Evolutionary conservation across 495 filamentous ascomycete species (phyloP).

Genomic region (Aspergillus bertholletiae): DNA sequence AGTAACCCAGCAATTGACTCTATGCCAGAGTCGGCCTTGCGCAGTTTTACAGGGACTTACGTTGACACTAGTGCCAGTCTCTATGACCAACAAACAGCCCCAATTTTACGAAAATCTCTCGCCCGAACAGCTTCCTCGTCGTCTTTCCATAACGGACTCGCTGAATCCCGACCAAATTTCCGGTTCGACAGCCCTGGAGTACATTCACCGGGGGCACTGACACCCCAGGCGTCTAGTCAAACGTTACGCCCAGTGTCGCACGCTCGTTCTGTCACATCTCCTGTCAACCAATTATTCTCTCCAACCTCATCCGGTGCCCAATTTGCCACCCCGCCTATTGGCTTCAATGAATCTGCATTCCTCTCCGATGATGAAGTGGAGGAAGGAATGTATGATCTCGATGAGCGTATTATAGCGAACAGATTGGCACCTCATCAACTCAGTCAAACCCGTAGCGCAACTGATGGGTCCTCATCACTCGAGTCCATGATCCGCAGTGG

Average conservation of each 20-base stretch:
- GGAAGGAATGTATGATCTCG: constrained; percentile 43
- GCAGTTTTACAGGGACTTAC: constrained; percentile 59
- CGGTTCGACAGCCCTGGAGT: constrained; percentile 59
- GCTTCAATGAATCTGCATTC: constrained; percentile 45
- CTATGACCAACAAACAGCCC: constrained; percentile 91
- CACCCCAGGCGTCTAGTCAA: constrained; percentile 21
- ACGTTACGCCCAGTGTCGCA: constrained; percentile 55
- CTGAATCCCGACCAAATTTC: constrained; percentile 61
- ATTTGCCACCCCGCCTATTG: constrained; percentile 24
- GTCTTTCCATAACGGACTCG: constrained; percentile 86
- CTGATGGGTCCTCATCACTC: constrained; percentile 57
- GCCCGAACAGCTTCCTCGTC: constrained; percentile 64
- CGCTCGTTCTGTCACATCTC: constrained; percentile 71
- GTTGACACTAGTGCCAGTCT: constrained; percentile 78
- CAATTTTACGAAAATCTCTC: constrained; percentile 82
- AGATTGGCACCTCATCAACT: constrained; percentile 50
- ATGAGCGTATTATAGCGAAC: constrained; percentile 46
- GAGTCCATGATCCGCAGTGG: constrained; percentile 65
- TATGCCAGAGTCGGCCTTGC: constrained; percentile 51
- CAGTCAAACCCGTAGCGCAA: constrained; percentile 31
- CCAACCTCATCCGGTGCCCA: constrained; percentile 27
- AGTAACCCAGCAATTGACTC: constrained; percentile 43
- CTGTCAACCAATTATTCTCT: constrained; percentile 54
- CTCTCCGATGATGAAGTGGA: constrained; percentile 57
- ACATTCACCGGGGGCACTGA: constrained; percentile 42